phyloP scores from a whole-genome alignment of 306 rosid genomes.

The Adenanthera pavonina region DNA sequence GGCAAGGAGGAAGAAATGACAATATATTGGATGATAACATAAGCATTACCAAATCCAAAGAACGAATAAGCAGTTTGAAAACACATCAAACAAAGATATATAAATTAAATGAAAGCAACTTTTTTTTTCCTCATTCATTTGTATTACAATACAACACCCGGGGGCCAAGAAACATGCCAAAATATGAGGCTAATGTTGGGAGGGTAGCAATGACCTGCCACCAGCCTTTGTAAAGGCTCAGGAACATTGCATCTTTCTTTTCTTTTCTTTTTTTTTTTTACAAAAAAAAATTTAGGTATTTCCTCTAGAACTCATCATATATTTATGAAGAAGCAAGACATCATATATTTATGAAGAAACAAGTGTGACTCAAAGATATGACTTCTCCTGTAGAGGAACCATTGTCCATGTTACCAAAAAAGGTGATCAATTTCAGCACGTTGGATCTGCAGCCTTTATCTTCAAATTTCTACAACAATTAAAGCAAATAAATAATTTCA shows the following conservation, averaged over 20 bases:
- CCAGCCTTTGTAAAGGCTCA: background rate
- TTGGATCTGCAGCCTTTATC: conserved; percentile 23
- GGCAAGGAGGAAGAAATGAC: background rate
- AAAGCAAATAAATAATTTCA: conserved; percentile 26
- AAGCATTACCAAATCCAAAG: conserved; percentile 25
- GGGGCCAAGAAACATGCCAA: background rate
- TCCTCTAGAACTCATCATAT: background rate
- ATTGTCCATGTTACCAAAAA: background rate
- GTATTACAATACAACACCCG: background rate
- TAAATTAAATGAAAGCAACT: background rate
- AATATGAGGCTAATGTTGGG: background rate
- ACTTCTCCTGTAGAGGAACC: conserved; percentile 13
- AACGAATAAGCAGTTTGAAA: background rate
- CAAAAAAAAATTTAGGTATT: background rate
- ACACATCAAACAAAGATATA: background rate
- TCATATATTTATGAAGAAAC: background rate
- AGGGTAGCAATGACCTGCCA: background rate
- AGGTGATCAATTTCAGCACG: conserved; percentile 20
- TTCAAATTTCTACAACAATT: conserved; percentile 30
- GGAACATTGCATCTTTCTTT: background rate
- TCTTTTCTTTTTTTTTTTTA: too few species aligned
- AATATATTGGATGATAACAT: background rate
- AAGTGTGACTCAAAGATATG: background rate
- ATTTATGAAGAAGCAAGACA: background rate
- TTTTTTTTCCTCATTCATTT: background rate